Percentiles rank a stretch among this genome's conserved stretches.
phyloP scores from a whole-genome alignment of 352 stramenopile species.

The Phytophthora brassicae region DNA sequence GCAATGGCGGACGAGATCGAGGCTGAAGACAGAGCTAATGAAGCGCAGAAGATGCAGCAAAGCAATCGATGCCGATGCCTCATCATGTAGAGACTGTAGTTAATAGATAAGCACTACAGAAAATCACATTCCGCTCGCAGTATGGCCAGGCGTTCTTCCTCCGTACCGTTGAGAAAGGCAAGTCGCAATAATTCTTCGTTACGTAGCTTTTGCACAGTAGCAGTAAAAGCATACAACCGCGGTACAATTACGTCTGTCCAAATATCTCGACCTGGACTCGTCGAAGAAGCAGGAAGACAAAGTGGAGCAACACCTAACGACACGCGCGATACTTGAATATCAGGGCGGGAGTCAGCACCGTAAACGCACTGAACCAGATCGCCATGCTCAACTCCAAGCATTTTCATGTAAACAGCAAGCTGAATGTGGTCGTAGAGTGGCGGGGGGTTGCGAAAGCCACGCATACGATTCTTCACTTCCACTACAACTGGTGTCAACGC shows the following conservation, averaged over 20 bases:
- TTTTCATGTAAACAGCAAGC: conserved; percentile 84
- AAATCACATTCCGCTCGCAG: conserved; percentile 59
- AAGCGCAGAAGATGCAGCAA: conserved; percentile 40
- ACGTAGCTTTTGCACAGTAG: conserved; percentile 50
- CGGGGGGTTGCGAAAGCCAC: conserved; percentile 53
- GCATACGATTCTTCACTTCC: conserved; percentile 80
- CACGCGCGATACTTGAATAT: conserved; percentile 59
- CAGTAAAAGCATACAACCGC: conserved; percentile 54
- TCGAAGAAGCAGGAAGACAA: conserved; percentile 21
- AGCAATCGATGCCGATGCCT: conserved; percentile 16
- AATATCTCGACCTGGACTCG: conserved; percentile 27
- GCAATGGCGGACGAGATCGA: conserved; percentile 79
- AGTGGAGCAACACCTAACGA: conserved; percentile 49
- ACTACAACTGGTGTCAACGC: conserved; percentile 59
- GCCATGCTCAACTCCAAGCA: conserved; percentile 56
- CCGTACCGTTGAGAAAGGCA: conserved; percentile 61
- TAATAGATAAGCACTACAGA: conserved; percentile 35
- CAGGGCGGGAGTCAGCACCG: conserved; percentile 28
- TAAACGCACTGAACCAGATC: conserved; percentile 78
- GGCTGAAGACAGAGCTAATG: conserved; percentile 64
- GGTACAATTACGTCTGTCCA: conserved; percentile 70
- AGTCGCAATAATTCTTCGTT: conserved; percentile 53
- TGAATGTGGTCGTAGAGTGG: conserved; percentile 79
- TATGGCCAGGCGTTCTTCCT: conserved; percentile 44
- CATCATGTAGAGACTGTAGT: conserved; percentile 40